Evolutionary conservation across 2,329 filamentous ascomycete species (phyloP), one percentile per base, ranked within the genome.

Genomic region (Colletotrichum abscissum): DNA sequence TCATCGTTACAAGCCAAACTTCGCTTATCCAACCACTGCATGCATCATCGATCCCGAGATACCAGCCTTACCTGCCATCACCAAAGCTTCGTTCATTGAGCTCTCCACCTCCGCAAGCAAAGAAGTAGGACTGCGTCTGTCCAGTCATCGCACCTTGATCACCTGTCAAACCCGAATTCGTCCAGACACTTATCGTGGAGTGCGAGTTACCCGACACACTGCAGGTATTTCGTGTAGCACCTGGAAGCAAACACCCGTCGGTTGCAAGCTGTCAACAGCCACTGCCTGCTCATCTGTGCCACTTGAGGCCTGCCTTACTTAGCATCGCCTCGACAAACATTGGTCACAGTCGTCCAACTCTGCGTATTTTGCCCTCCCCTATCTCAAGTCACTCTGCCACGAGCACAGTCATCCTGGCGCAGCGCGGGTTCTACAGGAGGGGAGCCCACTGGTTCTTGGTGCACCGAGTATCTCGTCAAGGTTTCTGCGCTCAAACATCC

Each of bases 281-380:
- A 54, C 49, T 63, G 26, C 54, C 19, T 57, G 30, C 69, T 54
- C 28, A 59, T 33, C 60, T 46, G 63, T 68, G 59, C 24, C 52
- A 35, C 62, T 67, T 57, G 62, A 65, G 49, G 38, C 54, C 19
- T 33, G 70, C 42, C 75, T 63, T 73, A 55, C 52, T 58, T 73
- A 65, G 58, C 63, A 66, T 59, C 69, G 63, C 68, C 69, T 68
- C 75, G 69, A 73, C 71, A 57, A 58, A 46, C 22, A 24, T 57
- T 22, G 62, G 60, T 54, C 49, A 33, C 24, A 28, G 52, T 63
- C 63, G 49, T 57, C 28, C 49, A 38, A 42, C 28, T 57, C 9
- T 22, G 59, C 62, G 63, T 22, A 19, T 56, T 58, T 52, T 63
- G 75, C 63, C 75, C 73, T 74, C 72, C 74, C 67, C 22, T 62